Conservation (phyloP, 2,329 filamentous ascomycete genomes). For the Phialocephala subalpina region DNA sequence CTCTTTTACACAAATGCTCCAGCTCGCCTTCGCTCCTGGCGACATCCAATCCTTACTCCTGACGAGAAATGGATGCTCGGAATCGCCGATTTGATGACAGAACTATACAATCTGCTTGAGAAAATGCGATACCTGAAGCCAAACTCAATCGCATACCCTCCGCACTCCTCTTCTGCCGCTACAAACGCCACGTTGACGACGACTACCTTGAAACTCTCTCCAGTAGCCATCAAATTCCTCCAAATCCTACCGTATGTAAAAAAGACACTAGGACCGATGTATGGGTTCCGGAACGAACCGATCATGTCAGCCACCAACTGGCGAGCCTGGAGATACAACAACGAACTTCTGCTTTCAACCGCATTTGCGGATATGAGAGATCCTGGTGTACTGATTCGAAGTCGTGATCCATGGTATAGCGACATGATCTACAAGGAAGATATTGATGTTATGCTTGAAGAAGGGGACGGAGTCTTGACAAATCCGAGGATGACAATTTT, state of each 20-base stretch:
- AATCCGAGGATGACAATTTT: not conserved
- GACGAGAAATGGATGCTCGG: not conserved
- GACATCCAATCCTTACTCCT: not conserved
- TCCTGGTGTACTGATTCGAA: not conserved
- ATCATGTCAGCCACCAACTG: not conserved
- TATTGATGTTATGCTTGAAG: not conserved
- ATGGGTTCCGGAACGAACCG: not conserved
- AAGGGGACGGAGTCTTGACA: not conserved
- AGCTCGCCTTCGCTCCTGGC: not conserved
- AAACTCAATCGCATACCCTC: not conserved
- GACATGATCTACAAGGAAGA: not conserved
- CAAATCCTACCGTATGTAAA: not conserved
- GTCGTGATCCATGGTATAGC: conserved; percentile 2
- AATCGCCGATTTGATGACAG: not conserved
- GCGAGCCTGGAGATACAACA: not conserved
- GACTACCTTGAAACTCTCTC: not conserved
- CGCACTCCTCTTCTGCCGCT: not conserved
- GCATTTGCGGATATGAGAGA: conserved; percentile 4
- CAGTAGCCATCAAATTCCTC: not conserved
- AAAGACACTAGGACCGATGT: not conserved
- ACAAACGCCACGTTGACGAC: not conserved
- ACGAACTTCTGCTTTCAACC: not conserved
- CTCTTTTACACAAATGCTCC: not conserved
- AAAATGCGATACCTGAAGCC: not conserved
- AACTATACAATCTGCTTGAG: not conserved